These are phyloP conservation scores for Entelexis paramagnoliae DNA, from an alignment of 1,139 yeast species.

Conservation along the genomic window DNA sequence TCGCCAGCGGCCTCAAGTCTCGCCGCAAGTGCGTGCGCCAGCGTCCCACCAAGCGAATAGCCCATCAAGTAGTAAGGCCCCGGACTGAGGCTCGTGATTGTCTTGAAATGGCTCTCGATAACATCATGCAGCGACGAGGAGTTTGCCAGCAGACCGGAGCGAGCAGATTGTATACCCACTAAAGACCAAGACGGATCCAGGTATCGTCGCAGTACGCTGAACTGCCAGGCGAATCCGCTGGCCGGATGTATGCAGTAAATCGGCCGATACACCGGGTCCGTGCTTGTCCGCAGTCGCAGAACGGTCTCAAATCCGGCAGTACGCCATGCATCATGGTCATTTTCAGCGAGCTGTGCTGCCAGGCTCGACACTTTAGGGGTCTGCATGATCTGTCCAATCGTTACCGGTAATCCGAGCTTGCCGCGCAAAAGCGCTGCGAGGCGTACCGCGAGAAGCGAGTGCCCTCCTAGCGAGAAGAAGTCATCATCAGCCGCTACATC, in stretches of 20 bases:
- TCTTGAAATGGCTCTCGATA: constrained; percentile 9
- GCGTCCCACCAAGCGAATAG: constrained; percentile 18
- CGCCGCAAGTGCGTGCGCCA: constrained; percentile 19
- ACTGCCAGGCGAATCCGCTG: constrained; percentile 20
- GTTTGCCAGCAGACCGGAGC: constrained; percentile 10
- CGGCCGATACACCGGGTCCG: neutral
- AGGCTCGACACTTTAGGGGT: constrained; percentile 10
- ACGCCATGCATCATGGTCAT: constrained; percentile 3
- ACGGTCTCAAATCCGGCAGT: constrained; percentile 16
- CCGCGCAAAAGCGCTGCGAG: constrained; percentile 11
- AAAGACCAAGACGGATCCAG: constrained; percentile 16
- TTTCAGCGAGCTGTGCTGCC: constrained; percentile 10
- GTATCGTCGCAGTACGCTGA: constrained; percentile 17
- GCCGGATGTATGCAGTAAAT: constrained; percentile 19
- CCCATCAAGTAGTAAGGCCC: constrained; percentile 18
- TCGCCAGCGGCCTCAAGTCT: constrained; percentile 7
- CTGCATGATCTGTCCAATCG: constrained; percentile 20
- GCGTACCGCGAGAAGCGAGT: constrained; percentile 17
- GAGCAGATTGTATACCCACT: constrained; percentile 17
- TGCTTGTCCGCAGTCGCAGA: neutral
- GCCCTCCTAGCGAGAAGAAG: constrained; percentile 19
- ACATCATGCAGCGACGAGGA: constrained; percentile 10
- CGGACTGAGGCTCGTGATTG: neutral
- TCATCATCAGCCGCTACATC: constrained; percentile 15
- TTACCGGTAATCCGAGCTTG: constrained; percentile 11